Base-by-base conservation (phyloP, 495 filamentous ascomycete species). In the Aspergillus panamensis region DNA sequence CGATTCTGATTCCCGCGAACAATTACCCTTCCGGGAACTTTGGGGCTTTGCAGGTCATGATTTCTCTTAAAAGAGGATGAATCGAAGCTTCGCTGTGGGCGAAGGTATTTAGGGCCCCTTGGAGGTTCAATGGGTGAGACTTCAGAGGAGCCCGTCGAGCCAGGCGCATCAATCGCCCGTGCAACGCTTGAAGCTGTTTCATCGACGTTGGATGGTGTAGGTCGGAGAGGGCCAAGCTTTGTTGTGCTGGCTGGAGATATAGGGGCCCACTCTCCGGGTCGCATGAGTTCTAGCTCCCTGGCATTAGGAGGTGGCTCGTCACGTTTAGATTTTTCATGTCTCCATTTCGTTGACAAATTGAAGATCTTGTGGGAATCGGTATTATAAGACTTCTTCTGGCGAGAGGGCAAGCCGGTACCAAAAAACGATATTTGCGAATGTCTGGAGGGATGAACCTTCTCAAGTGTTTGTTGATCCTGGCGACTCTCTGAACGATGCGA, bases 221-320 rank as follows among this genome's bases (percentile, higher is more conserved):
- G 31, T 12, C 43, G 45, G 44, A 40, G 51, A 32, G 44, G 32
- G 30, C 42, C 44, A 39, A 37, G 32, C 21, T 53, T 45, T 14
- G 35, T 40, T 13, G 52, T n/a, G 16, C 43, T 30, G n/a, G 53
- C 48, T 21, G 49, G 57, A 12, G 55, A 48, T 33, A 53, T 49
- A 30, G 62, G 33, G 16, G 53, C 43, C 60, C 66, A 67, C n/a
- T 77, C 67, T 32, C 70, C 64, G 29, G 72, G 71, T 58, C 68
- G 64, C 42, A 71, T 62, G 6, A 82, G 65, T 8, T 77, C 59
- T 20, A 82, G 48, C 30, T 73, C 58, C 45, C 57, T 71, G 20
- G 73, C 63, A 53, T 85, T 77, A 5, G 77, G 79, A 13, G 69
- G 71, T 4, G 65, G 65, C 53, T 83, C 77, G 9, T 71, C 61